Evolutionary conservation across 352 stramenopile species (phyloP).

Genomic region (Elongisporangium undulatum): DNA sequence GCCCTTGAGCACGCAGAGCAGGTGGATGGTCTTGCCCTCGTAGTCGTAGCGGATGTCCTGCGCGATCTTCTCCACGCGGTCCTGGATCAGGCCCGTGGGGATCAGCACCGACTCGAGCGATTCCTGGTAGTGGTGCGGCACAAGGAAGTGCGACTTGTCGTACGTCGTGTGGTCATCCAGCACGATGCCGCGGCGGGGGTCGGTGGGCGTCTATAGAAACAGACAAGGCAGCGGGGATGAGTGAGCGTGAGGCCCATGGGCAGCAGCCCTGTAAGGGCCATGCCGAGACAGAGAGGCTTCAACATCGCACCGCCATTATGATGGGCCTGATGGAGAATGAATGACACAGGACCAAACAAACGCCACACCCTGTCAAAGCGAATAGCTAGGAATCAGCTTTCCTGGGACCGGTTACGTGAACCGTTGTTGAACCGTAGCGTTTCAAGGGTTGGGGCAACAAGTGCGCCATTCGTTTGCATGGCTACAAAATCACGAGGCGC

Average conservation of each 20-base stretch:
- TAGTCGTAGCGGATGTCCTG: conserved; percentile 90
- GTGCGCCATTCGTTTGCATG: too few relatives aligned
- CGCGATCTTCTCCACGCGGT: conserved; percentile 91
- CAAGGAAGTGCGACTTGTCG: conserved; percentile 75
- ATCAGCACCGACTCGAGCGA: conserved; percentile 87
- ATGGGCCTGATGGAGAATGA: not conserved
- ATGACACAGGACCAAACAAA: not conserved
- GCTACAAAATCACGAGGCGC: too few relatives aligned
- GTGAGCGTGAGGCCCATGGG: not conserved
- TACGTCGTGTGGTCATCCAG: conserved; percentile 52
- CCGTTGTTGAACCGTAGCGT: not conserved
- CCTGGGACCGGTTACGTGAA: not conserved
- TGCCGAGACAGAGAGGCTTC: not conserved
- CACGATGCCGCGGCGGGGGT: conserved; percentile 50
- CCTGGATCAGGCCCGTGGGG: conserved; percentile 84
- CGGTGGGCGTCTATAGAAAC: not conserved
- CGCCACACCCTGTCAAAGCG: not conserved
- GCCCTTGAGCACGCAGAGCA: conserved; percentile 92
- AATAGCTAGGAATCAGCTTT: not conserved
- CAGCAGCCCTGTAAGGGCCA: too few relatives aligned
- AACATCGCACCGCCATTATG: not conserved
- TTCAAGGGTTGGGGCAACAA: too few relatives aligned
- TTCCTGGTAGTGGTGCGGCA: conserved; percentile 79
- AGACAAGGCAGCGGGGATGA: too few relatives aligned
- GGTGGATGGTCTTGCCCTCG: conserved; percentile 84